phyloP scores from a whole-genome alignment of 306 rosid genomes.

The Prunus davidiana region DNA sequence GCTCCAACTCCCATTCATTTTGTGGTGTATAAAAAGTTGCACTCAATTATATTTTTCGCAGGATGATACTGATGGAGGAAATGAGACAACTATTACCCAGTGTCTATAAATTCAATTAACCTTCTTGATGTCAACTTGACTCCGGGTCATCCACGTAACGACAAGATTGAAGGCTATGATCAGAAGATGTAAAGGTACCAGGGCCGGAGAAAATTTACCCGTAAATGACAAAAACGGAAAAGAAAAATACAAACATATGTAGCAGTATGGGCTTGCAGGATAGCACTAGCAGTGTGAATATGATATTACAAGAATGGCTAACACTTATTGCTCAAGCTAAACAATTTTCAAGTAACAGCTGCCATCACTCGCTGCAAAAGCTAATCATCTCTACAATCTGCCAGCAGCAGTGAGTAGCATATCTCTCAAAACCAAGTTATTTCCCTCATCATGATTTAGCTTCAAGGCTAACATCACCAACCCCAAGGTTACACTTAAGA shows the following conservation, averaged over 20 bases:
- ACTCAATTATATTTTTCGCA: no score
- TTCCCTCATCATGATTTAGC: background rate
- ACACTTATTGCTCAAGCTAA: background rate
- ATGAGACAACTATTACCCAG: no score
- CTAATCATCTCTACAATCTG: background rate
- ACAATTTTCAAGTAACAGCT: background rate
- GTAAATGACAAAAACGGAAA: background rate
- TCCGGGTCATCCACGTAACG: no score
- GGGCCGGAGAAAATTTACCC: background rate
- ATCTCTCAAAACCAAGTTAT: background rate
- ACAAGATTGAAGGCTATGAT: no score
- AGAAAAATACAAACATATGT: background rate
- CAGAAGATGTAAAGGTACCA: no score
- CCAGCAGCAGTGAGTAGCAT: background rate
- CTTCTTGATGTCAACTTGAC: no score
- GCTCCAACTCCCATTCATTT: no score
- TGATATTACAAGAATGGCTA: no score
- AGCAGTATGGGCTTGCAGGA: no score
- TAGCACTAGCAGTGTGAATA: background rate
- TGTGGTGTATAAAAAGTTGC: no score
- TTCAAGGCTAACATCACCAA: background rate
- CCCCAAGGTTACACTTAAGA: conserved; percentile 6
- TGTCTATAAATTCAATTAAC: no score
- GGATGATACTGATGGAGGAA: no score
- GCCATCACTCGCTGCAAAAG: background rate